Conservation (phyloP, 768 basidiomycete species). For the Phaeotremella fagi region DNA sequence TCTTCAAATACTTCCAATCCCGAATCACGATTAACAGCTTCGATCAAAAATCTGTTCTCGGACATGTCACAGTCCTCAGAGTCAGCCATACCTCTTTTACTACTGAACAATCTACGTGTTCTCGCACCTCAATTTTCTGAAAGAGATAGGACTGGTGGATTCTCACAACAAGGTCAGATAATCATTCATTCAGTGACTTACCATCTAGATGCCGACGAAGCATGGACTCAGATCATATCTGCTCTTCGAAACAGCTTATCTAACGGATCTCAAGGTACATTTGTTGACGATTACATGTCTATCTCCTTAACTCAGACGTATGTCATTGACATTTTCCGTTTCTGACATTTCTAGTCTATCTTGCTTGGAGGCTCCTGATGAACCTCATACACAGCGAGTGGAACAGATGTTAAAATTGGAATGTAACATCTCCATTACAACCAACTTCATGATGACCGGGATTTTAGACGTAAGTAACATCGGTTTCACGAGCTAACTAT, state of each 20-base stretch:
- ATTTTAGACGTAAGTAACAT: conserved; percentile 73
- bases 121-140: conserved; percentile 91
- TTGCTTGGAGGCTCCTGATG: conserved; percentile 77
- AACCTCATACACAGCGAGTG: conserved; percentile 58
- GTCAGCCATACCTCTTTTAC: conserved; percentile 63
- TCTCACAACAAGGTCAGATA: conserved; percentile 69
- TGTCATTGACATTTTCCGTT: background rate
- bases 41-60: conserved; percentile 64
- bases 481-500: background rate
- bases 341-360: conserved; percentile 56
- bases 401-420: conserved; percentile 84
- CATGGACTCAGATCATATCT: conserved; percentile 42
- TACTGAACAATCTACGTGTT: conserved; percentile 63
- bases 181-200: background rate
- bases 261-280: conserved; percentile 1
- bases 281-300: conserved; percentile 35
- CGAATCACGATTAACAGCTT: conserved; percentile 14
- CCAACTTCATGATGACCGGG: conserved; percentile 83
- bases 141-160: conserved; percentile 54
- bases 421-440: conserved; percentile 80
- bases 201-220: conserved; percentile 45
- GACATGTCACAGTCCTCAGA: conserved; percentile 73
- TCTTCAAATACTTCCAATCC: background rate
- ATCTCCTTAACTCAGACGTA: conserved; percentile 31
- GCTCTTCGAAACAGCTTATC: conserved; percentile 20